Evolutionary conservation across 2,329 filamentous ascomycete species (phyloP), one percentile per base, ranked within the genome.

Genomic region (Tolypocladium tropicale): DNA sequence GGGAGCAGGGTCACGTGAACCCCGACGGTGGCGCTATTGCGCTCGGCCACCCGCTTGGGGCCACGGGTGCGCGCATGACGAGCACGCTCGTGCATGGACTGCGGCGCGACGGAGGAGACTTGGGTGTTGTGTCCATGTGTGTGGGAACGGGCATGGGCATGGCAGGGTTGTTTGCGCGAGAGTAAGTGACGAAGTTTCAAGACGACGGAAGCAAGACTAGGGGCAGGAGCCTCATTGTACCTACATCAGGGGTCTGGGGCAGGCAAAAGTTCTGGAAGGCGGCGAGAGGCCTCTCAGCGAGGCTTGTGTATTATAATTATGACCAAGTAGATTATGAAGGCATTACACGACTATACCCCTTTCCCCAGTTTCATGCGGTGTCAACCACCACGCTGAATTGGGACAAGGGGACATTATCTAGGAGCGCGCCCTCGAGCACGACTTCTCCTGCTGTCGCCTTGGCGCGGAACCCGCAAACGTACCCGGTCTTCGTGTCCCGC

Each of bases 11-110:
- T 9, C 86, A 81, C 72, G 88, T 96, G 21, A 97, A 97, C 73
- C 90, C 90, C 0, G 91, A 95, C 64, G 93, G 93, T 58, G 92
- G 93, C 34, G 93, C 92, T 2, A 96, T 96, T 70, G 92, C 93
- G n/a, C 74, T 96, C 28, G 93, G 93, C 1, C 93, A 96, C 70
- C 92, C 92, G 6, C 79, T 96, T 1, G 92, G 93, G 51, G 92
- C 91, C 34, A 96, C 92, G 6, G 90, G 90, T 36, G 90, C 88
- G 33, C 78, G 92, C 62, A 87, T 95, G 80, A 73, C 91, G 64
- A 84, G 84, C 52, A 93, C 89, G 53, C 70, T 93, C 62, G 63
- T 79, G 64, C 82, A 76, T 68, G 95, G 74, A 68, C 81, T 72
- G 78, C 87, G 76, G 67, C 89, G 83, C 74, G 83, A 72, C 72